phyloP scores from a whole-genome alignment of 129 eudicot genomes.

The Flaveria ramosissima region DNA sequence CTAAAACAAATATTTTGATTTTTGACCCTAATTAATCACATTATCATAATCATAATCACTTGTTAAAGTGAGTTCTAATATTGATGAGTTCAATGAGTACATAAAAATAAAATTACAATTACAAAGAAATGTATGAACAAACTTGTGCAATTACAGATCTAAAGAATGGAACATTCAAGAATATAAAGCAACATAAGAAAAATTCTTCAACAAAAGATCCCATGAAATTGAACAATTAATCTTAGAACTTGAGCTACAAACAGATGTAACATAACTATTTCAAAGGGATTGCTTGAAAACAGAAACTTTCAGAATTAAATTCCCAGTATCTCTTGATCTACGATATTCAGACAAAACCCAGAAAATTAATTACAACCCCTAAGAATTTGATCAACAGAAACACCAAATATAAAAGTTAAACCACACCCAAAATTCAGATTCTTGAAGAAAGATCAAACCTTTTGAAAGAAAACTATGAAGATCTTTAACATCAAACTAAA shows the following conservation, averaged over 20 bases:
- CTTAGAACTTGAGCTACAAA: constrained; percentile 18
- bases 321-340: constrained; percentile 12
- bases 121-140: not conserved
- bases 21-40: not conserved
- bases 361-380: not conserved
- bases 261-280: not conserved
- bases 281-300: not conserved
- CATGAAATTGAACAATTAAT: not conserved
- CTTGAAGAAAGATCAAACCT: not conserved
- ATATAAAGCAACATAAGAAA: not conserved
- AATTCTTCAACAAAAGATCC: constrained; percentile 3
- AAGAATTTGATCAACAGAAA: not conserved
- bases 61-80: not conserved
- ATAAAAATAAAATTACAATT: not conserved
- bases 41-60: not conserved
- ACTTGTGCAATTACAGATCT: constrained; percentile 5
- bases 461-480: not conserved
- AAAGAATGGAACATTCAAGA: not conserved
- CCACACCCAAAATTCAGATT: constrained; percentile 1
- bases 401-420: not conserved
- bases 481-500: constrained; percentile 12
- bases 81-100: constrained; percentile 20
- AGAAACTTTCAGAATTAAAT: not conserved
- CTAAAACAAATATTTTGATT: not conserved
- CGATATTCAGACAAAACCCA: not conserved